A percentile compares a stretch with the other conserved stretches of the same genome.
Conservation (phyloP, 306 rosid species). For the Ceratonia siliqua region DNA sequence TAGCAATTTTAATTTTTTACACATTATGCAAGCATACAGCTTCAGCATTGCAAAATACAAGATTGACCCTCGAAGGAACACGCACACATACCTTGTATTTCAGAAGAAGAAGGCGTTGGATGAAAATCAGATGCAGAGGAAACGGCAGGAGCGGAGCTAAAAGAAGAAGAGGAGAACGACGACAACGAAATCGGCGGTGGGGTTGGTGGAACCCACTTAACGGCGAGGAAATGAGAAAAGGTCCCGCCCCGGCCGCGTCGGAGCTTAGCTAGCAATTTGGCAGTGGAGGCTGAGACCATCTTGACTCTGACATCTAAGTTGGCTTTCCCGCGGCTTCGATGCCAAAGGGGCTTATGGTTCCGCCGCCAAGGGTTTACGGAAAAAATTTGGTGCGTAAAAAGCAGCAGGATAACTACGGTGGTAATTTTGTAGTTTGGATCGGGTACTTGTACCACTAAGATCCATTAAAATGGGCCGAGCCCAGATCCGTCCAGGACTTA, state of each 20-base stretch:
- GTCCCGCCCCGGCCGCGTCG: slow-evolving; percentile 30
- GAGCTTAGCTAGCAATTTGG: slow-evolving; percentile 48
- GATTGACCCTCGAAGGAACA: slow-evolving; percentile 2
- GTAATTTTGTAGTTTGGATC: too few species aligned
- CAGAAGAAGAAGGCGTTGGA: slow-evolving; percentile 45
- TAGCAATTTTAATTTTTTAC: not conserved
- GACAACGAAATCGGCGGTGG: slow-evolving; percentile 1
- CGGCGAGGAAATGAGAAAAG: slow-evolving; percentile 13
- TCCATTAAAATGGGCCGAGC: too few species aligned
- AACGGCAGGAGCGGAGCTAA: slow-evolving; percentile 47
- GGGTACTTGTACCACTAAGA: too few species aligned
- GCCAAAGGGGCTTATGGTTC: slow-evolving; percentile 17
- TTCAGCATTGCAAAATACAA: slow-evolving; percentile 15
- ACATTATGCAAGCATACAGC: not conserved
- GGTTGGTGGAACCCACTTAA: slow-evolving; percentile 16
- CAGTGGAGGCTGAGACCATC: slow-evolving; percentile 51
- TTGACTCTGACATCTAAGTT: slow-evolving; percentile 13
- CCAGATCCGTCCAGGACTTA: too few species aligned
- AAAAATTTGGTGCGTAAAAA: not conserved
- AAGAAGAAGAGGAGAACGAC: slow-evolving; percentile 34
- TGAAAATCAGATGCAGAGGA: slow-evolving; percentile 44
- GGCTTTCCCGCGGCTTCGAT: slow-evolving; percentile 2
- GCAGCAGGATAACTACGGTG: not conserved
- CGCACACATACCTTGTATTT: slow-evolving; percentile 45
- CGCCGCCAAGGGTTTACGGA: slow-evolving; percentile 43